Evolutionary conservation across 2,329 filamentous ascomycete genomes (phyloP), one percentile per base, ranked within the genome.

Genomic region (Sphaerostilbella broomeana): DNA sequence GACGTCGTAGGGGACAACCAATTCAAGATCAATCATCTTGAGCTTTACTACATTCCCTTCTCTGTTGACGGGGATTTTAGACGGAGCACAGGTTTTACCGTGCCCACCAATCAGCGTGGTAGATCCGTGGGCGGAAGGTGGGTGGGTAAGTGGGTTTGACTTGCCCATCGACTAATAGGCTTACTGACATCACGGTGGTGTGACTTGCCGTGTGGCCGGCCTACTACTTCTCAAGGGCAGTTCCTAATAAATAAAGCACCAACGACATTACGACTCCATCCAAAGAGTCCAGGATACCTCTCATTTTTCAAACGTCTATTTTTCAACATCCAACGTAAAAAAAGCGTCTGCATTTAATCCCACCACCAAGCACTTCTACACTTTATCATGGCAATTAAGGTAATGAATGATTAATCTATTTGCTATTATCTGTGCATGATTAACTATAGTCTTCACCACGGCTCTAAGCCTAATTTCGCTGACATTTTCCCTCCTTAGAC

Each of bases 401-500:
- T 42, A 22, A 22, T 18, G 2, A 11, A 32, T 28, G 6, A 28
- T 28, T 7, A 11, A 2, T 20, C 24, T 15, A 33, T 25, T 11
- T 25, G 13, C 29, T 28, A 32, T 12, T 15, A 20, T 34, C 38
- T 22, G 21, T 28, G 11, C 20, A 16, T 31, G n/a, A n/a, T n/a
- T n/a, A n/a, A n/a, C n/a, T n/a, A n/a, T n/a, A n/a, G n/a, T n/a
- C n/a, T n/a, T n/a, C n/a, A n/a, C n/a, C n/a, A n/a, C n/a, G n/a
- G n/a, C n/a, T n/a, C n/a, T n/a, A n/a, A n/a, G n/a, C 19, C 25
- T 35, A 22, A 26, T 6, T 17, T 24, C 37, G 36, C 32, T 44
- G 13, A 46, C 27, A 11, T n/a, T 18, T 29, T 27, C 35, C n/a
- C 11, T 15, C 24, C 15, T 11, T 6, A 94, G 87, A 94, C 88